Evolutionary conservation across 805 yeast species (phyloP), one percentile per base, ranked within the genome.

Genomic region (Debaryomyces hansenii): DNA sequence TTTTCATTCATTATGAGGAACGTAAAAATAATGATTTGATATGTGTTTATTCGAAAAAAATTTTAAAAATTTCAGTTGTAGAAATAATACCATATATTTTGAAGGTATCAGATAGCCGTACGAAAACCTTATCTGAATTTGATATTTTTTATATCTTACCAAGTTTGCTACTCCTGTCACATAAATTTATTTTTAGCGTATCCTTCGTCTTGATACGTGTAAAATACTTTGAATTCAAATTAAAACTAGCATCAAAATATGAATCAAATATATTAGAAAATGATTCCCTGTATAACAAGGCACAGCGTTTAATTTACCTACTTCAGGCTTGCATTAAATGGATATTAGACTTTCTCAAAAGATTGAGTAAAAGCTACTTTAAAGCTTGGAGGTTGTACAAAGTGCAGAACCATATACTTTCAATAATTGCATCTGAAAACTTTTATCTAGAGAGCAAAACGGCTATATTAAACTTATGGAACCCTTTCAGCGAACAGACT

Each of bases 1-100:
- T 79, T 10, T 64, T 65, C 37, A 52, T 69, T n/a, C 70, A 72
- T 46, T 77, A 70, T 47, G 77, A 72, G 46, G 44, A 49, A 12
- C 48, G 50, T 8, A 49, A 54, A 1, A 58, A 72, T 34, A 34
- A 54, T 4, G 61, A 57, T 2, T 58, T 65, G 29, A 61, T 74
- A 1, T 68, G 63, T 42, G 59, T 63, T 35, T 69, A 63, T 47
- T 46, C 69, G 32, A 65, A 63, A 39, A 66, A 65, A 40, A 51
- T 69, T 5, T 6, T 36, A 18, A 18, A 14, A 20, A 5, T 15
- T 36, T 21, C 24, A 21, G 24, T 21, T 21, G 5, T 21, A 21
- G 24, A 21, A 21, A 21, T 21, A 21, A 21, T 21, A 21, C 24
- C 39, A 36, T 36, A 18, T 10, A 14, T 36, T 36, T 36, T 18